A percentile compares a stretch with the other conserved stretches of the same genome.
These are phyloP conservation scores for Pugionium cornutum DNA, from an alignment of 345 rosid species.

Conservation along the genomic window DNA sequence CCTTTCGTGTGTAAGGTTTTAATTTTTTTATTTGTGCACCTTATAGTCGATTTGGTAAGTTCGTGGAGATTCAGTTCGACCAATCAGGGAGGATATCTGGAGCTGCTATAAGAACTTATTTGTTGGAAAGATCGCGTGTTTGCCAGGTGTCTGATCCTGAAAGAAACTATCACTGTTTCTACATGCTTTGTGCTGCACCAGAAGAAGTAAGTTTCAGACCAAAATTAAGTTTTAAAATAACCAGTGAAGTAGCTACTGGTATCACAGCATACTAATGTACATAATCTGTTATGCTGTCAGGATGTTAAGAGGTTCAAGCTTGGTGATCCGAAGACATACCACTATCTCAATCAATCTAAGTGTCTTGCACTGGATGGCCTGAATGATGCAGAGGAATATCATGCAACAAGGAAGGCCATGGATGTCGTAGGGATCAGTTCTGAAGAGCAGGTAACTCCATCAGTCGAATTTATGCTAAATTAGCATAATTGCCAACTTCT, in stretches of 20 bases:
- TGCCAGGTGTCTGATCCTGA: slow-evolving; percentile 98
- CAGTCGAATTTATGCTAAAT: slow-evolving; percentile 8
- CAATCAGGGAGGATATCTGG: slow-evolving; percentile 85
- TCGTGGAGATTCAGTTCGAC: slow-evolving; percentile 99
- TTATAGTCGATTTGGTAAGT: slow-evolving; percentile 96
- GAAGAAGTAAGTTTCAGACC: slow-evolving; percentile 58
- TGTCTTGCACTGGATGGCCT: slow-evolving; percentile 77
- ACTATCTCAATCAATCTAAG: slow-evolving; percentile 95
- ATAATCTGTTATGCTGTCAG: slow-evolving; percentile 43
- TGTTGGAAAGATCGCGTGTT: slow-evolving; percentile 98
- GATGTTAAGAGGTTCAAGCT: slow-evolving; percentile 76
- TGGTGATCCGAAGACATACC: slow-evolving; percentile 82
- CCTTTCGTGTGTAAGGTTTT: slow-evolving; percentile 7
- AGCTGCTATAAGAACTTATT: slow-evolving; percentile 96
- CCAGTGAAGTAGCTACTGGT: neutral
- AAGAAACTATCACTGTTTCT: slow-evolving; percentile 99
- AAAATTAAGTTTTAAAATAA: neutral
- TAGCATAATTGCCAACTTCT: slow-evolving; percentile 1
- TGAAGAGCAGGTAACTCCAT: slow-evolving; percentile 76
- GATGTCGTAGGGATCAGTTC: slow-evolving; percentile 88
- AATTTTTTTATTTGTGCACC: slow-evolving; percentile 16
- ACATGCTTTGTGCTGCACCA: slow-evolving; percentile 99
- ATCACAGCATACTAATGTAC: slow-evolving; percentile 7
- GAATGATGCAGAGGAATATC: slow-evolving; percentile 82
- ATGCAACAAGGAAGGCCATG: slow-evolving; percentile 89